A percentile compares a stretch with the other conserved stretches of the same genome.
Conservation (phyloP, 441 rosid genomes). For the Pelargonium citronellum region DNA sequence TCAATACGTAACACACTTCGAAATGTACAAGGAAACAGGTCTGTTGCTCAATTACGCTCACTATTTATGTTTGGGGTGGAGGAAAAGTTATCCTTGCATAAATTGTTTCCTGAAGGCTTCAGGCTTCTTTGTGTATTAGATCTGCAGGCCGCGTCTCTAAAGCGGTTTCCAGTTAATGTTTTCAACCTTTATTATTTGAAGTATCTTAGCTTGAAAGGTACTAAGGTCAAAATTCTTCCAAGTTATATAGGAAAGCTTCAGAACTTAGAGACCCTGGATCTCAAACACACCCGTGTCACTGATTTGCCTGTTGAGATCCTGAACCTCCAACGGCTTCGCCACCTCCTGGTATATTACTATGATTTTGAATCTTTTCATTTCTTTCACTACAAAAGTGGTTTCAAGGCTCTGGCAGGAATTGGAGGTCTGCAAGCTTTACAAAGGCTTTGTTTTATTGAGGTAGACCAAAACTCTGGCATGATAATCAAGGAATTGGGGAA, state of each 20-base stretch:
- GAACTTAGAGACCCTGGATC: slow-evolving; percentile 38
- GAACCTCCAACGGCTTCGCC: slow-evolving; percentile 29
- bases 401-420: slow-evolving; percentile 26
- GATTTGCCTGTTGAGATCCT: slow-evolving; percentile 30
- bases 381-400: slow-evolving; percentile 30
- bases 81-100: slow-evolving; percentile 12
- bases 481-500: slow-evolving; percentile 29
- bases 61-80: slow-evolving; percentile 32
- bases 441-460: slow-evolving; percentile 34
- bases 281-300: slow-evolving; percentile 29
- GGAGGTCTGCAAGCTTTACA: slow-evolving; percentile 31
- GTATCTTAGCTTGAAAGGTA: slow-evolving; percentile 31
- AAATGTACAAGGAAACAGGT: slow-evolving; percentile 14
- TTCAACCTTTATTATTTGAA: slow-evolving; percentile 19
- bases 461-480: slow-evolving; percentile 18
- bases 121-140: slow-evolving; percentile 33
- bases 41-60: slow-evolving; percentile 31
- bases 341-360: slow-evolving; percentile 33
- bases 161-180: slow-evolving; percentile 24
- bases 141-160: slow-evolving; percentile 23
- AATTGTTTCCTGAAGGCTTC: slow-evolving; percentile 14
- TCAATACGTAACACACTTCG: slow-evolving; percentile 31
- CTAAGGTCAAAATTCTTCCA: slow-evolving; percentile 28
- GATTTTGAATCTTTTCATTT: slow-evolving; percentile 19
- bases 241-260: slow-evolving; percentile 30